Percentiles rank a stretch among this genome's conserved stretches.
These are phyloP conservation scores for Papiliotrema terrestris DNA, from an alignment of 1,284 basidiomycete species.

Conservation along the genomic window DNA sequence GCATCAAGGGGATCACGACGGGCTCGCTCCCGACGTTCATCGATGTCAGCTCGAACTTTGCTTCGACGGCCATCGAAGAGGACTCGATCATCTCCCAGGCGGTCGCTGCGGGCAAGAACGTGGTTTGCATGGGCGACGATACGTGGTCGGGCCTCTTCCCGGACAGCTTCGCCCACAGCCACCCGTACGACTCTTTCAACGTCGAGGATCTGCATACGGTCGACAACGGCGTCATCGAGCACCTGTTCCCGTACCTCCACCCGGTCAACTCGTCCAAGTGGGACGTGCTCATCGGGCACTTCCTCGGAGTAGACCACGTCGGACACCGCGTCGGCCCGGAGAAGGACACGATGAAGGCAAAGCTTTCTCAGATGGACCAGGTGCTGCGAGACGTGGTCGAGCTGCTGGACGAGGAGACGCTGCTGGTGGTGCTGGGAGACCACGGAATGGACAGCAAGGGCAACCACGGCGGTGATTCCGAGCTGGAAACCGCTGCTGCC, in stretches of 20 bases:
- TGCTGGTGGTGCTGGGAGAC: constrained; percentile 89
- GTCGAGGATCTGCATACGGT: constrained; percentile 97
- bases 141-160: constrained; percentile 94
- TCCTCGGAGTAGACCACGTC: constrained; percentile 95
- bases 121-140: constrained; percentile 88
- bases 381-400: constrained; percentile 68
- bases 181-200: constrained; percentile 94
- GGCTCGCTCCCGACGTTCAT: constrained; percentile 95
- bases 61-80: constrained; percentile 76
- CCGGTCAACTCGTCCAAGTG: constrained; percentile 52
- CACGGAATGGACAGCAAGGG: constrained; percentile 96
- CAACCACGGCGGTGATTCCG: constrained; percentile 91
- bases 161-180: constrained; percentile 66
- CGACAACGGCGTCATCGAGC: constrained; percentile 78
- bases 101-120: constrained; percentile 45
- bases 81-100: constrained; percentile 71
- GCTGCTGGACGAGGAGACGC: constrained; percentile 68
- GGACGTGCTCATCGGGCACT: constrained; percentile 88
- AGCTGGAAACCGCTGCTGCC: constrained; percentile 77
- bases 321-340: constrained; percentile 91
- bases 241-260: constrained; percentile 76
- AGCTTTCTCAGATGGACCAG: constrained; percentile 82
- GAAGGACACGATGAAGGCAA: constrained; percentile 78
- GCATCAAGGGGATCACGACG: constrained; percentile 92
- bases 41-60: constrained; percentile 89